Evolutionary conservation across 176 grass and related monocot genomes (phyloP).

Genomic region (Thinopyrum elongatum): DNA sequence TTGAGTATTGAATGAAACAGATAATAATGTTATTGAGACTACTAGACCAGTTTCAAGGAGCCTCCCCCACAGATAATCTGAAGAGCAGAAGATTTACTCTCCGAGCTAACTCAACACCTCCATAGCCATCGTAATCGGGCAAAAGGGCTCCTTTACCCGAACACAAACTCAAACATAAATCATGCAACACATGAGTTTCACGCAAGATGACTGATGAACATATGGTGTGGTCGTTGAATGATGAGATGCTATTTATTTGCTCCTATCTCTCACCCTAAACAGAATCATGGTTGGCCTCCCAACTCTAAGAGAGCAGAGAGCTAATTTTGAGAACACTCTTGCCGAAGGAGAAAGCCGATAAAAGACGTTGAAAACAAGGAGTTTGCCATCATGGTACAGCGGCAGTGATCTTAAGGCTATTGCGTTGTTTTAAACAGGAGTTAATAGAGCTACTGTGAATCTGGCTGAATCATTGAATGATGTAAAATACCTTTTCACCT

Average conservation of each 20-base stretch:
- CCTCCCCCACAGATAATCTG: constrained; percentile 55
- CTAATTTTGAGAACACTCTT: constrained; percentile 69
- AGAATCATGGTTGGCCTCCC: constrained; percentile 94
- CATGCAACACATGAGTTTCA: neutral
- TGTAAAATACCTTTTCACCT: neutral
- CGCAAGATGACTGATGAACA: neutral
- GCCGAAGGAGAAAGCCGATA: constrained; percentile 65
- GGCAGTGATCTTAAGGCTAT: constrained; percentile 93
- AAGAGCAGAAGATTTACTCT: constrained; percentile 64
- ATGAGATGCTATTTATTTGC: neutral
- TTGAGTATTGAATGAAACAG: too few species aligned
- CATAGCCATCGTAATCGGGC: constrained; percentile 50
- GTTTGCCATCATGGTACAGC: constrained; percentile 74
- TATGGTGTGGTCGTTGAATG: neutral
- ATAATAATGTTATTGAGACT: constrained; percentile 53
- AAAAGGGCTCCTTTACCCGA: constrained; percentile 88
- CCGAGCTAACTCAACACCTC: constrained; percentile 75
- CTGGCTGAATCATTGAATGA: neutral
- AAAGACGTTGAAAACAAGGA: constrained; percentile 73
- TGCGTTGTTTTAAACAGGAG: neutral
- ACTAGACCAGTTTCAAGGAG: constrained; percentile 64
- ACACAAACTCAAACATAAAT: constrained; percentile 30
- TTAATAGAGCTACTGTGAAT: neutral
- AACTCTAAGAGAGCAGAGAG: constrained; percentile 71
- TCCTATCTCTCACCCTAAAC: constrained; percentile 18